Evolutionary conservation across 1,284 basidiomycete genomes (phyloP).

Genomic region (Coniferiporia sulphurascens): DNA sequence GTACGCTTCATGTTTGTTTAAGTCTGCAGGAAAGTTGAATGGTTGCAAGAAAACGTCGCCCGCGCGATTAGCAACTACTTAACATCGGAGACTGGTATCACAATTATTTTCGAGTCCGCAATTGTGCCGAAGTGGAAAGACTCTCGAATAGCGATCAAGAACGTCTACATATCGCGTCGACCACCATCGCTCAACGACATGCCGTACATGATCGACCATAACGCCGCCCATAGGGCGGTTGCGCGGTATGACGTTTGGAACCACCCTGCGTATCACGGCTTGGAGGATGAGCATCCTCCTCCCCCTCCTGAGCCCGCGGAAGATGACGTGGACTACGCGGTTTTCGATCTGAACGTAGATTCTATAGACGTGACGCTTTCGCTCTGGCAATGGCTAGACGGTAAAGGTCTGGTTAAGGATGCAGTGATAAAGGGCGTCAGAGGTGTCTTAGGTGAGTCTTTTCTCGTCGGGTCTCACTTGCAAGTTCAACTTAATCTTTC

Average conservation of each 20-base stretch:
- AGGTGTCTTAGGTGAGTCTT: constrained; percentile 76
- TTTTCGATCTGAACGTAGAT: constrained; percentile 90
- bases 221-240: constrained; percentile 47
- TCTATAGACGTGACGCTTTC: constrained; percentile 97
- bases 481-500: neutral
- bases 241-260: constrained; percentile 70
- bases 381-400: constrained; percentile 90
- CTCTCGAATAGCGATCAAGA: constrained; percentile 92
- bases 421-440: constrained; percentile 92
- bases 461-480: no score
- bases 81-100: constrained; percentile 89
- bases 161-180: constrained; percentile 90
- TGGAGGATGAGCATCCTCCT: constrained; percentile 49
- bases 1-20: constrained; percentile 34
- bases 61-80: constrained; percentile 89
- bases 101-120: constrained; percentile 94
- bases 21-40: neutral
- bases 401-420: constrained; percentile 89
- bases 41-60: constrained; percentile 73
- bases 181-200: constrained; percentile 34
- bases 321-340: constrained; percentile 70
- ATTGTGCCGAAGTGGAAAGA: constrained; percentile 98
- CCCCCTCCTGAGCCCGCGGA: constrained; percentile 26
- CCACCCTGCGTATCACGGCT: constrained; percentile 63
- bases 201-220: constrained; percentile 19